Percentiles rank a stretch among this genome's conserved stretches.
These are phyloP conservation scores for Leccinellum albellum DNA, from an alignment of 768 basidiomycete species.

Conservation along the genomic window DNA sequence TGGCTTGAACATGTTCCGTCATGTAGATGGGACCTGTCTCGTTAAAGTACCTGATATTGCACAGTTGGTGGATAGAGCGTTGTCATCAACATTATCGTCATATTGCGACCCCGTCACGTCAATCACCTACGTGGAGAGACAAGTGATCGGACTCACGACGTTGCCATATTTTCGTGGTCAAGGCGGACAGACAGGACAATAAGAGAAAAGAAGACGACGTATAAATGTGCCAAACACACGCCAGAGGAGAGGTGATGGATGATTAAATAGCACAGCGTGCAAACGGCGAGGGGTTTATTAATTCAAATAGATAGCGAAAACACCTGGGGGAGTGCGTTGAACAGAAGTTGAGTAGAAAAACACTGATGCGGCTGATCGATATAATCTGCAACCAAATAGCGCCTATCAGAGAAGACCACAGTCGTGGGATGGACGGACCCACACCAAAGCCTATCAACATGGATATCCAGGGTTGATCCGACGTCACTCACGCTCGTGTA, in stretches of 20 bases:
- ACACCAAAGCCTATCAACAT: neutral
- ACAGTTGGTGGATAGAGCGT: neutral
- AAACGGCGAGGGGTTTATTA: neutral
- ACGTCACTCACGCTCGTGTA: neutral
- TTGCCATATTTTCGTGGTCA: neutral
- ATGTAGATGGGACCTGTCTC: slow-evolving; percentile 7
- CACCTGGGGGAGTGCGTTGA: neutral
- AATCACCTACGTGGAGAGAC: neutral
- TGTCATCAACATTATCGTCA: neutral
- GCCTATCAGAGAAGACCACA: neutral
- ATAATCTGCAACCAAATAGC: neutral
- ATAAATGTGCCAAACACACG: neutral
- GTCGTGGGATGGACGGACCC: neutral
- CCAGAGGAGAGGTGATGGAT: neutral
- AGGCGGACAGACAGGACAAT: neutral
- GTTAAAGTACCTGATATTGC: slow-evolving; percentile 5
- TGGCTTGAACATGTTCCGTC: neutral
- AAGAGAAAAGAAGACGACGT: neutral
- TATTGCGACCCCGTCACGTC: neutral
- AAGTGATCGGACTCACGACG: neutral
- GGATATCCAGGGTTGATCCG: neutral
- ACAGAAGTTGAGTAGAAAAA: neutral
- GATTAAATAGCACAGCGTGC: neutral
- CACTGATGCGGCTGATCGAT: neutral
- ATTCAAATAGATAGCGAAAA: neutral